Evolutionary conservation across 1,139 yeast genomes (phyloP), one percentile per base, ranked within the genome.

Genomic region (Zygoascus sp.): DNA sequence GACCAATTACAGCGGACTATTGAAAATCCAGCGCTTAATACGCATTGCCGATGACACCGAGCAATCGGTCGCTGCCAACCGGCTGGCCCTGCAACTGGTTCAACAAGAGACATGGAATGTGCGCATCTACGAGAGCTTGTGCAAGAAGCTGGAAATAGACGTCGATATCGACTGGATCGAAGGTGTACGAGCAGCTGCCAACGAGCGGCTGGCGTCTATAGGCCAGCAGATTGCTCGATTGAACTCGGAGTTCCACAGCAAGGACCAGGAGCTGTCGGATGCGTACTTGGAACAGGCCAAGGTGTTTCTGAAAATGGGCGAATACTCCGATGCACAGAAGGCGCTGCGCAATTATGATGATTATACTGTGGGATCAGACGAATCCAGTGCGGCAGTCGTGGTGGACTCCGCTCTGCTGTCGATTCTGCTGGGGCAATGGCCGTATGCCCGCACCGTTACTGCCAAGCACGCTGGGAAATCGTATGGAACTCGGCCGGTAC

Each of bases 101-200:
- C 49, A 50, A 37, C 23, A 38, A n/a, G 40, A 44, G 2, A 46
- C 53, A 2, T 39, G 40, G 32, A 42, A 45, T 32, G 30, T 37
- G 16, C 28, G 22, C 5, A 13, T 22, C 4, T 52, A 46, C 37
- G 44, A 44, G 32, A 36, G 23, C 4, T n/a, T 44, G 5, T 40
- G 37, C 10, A 44, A 43, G 19, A 38, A 27, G 10, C 44, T 52
- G 4, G 28, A 30, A 17, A 45, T 46, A 7, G 32, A 17, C 8
- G 35, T 39, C 5, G 53, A 49, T 30, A 22, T 38, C 15, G 45
- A 46, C 22, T 51, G 54, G 57, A 20, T 47, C 8, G 35, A 47
- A 6, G 15, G 36, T 15, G 34, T 44, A 2, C 27, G 44, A 9
- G 42, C 32, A 5, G 39, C 44, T 2, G 22, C 42, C 19, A 32